Base-by-base conservation (phyloP, 805 yeast species). In the Kuraishia molischiana region DNA sequence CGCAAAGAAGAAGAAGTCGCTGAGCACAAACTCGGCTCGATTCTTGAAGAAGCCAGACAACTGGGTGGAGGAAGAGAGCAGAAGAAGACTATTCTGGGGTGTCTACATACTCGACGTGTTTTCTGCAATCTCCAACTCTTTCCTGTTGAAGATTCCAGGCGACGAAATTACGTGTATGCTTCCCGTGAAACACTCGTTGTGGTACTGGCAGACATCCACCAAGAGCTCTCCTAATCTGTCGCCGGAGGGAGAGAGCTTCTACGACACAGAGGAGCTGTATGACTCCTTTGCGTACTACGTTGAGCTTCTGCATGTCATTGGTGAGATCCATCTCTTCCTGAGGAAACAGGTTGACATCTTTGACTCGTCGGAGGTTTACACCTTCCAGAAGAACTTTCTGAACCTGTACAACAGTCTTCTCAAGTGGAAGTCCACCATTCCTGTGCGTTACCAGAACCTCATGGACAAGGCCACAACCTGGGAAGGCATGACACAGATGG, bases 1-100 rank as follows among this genome's bases (percentile, higher is more conserved):
- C 31, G 13, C 14, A 8, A 28, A 14, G 31, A 28, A 28, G 13
- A 8, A 14, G 24, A 24, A 15, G 14, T 37, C 47, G 20, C 32
- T 54, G 36, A 42, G 45, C 8, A 42, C 54, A 3, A 44, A 45
- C 31, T 35, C 45, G 14, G 44, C 50, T 5, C 41, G 45, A 24
- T 19, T 50, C 8, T 36, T 50, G 18, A 36, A 38, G 19, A 49
- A 45, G 24, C 53, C 56, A 1, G 52, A 52, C 15, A 52, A 56
- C 34, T 62, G 67, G 64, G 52, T 60, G n/a, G 66, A 62, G 37
- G 55, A 48, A 15, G 66, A 62, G 35, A 50, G 54, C 5, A 52
- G 64, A 55, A 41, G 50, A 53, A 38, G 66, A 52, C 15, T 54
- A 45, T 39, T 49, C 50, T 38, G 61, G 63, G 62, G 63, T 50